These are phyloP conservation scores for Alternaria metachromatica DNA, from an alignment of 2,329 filamentous ascomycete genomes.

Conservation along the genomic window DNA sequence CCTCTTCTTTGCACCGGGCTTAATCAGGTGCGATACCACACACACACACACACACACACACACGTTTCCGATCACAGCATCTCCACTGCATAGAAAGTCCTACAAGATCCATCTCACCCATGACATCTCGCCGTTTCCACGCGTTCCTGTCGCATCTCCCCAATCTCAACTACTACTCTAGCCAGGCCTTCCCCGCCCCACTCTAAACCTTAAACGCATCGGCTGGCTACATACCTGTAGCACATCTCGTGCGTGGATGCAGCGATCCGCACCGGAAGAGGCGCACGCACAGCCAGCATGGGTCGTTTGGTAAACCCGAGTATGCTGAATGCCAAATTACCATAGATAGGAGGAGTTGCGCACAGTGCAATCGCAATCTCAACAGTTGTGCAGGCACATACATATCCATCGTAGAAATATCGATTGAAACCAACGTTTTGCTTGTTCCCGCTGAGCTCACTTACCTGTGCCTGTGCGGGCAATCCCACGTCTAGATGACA, in stretches of 20 bases:
- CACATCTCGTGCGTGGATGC: background rate
- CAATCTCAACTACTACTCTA: background rate
- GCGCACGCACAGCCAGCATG: background rate
- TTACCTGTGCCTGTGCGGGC: background rate
- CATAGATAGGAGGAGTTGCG: background rate
- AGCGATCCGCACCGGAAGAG: background rate
- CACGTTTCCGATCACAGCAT: background rate
- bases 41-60: background rate
- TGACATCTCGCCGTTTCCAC: background rate
- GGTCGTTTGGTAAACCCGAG: background rate
- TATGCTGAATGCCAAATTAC: background rate
- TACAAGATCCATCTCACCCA: background rate
- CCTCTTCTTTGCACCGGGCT: background rate
- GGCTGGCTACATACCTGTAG: background rate
- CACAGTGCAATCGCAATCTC: background rate
- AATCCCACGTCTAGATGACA: background rate
- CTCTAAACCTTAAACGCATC: background rate
- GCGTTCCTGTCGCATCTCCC: background rate
- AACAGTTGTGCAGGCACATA: background rate
- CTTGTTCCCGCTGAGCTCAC: background rate
- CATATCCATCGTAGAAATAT: background rate
- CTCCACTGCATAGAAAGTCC: background rate
- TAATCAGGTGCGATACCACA: background rate
- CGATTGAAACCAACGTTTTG: background rate
- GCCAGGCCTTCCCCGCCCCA: background rate